Evolutionary conservation across 257 asterid genomes (phyloP), one percentile per base, ranked within the genome.

Genomic region (Perilla frutescens): DNA sequence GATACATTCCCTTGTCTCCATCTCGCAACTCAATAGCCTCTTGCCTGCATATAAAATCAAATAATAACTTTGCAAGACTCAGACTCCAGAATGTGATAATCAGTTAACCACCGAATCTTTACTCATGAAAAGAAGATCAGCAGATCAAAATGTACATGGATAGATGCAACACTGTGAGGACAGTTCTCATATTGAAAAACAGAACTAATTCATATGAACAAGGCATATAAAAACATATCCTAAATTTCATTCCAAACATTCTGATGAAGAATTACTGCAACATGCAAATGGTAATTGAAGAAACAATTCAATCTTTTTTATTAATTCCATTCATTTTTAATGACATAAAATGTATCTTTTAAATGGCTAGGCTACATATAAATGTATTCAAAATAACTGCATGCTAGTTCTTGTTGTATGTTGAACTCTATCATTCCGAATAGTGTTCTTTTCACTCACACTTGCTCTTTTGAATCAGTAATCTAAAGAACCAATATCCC

Each of bases 21-120:
- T 94, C 99, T 77, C 99, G 92, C 82, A 95, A 82, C 77, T 95
- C 99, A 83, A 81, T 47, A 74, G 98, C 97, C 89, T 92, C 98
- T 62, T 95, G 90, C 89, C 99, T 95, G 81, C 48, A 53, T 73
- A 70, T 50, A 80, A 69, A 34, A 67, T 41, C 72, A 78, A 61
- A 70, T 14, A 51, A 45, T 53, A 49, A 74, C 43, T 39, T 62
- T 53, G 71, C 13, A 65, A 7, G 49, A 62, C 20, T 66, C n/a
- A 50, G 50, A 66, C 55, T 50, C 41, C 79, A 73, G 71, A 48
- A 44, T 31, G 62, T n/a, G 58, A 58, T 62, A 59, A 49, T 67
- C 44, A 1, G 44, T 65, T 6, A 65, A 11, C 56, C 67, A 58
- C 58, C 39, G 50, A 13, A 61, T 15, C 50, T 59, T 51, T 56